Conservation (phyloP, 2,329 filamentous ascomycete species). For the Macrophomina pseudophaseolina region DNA sequence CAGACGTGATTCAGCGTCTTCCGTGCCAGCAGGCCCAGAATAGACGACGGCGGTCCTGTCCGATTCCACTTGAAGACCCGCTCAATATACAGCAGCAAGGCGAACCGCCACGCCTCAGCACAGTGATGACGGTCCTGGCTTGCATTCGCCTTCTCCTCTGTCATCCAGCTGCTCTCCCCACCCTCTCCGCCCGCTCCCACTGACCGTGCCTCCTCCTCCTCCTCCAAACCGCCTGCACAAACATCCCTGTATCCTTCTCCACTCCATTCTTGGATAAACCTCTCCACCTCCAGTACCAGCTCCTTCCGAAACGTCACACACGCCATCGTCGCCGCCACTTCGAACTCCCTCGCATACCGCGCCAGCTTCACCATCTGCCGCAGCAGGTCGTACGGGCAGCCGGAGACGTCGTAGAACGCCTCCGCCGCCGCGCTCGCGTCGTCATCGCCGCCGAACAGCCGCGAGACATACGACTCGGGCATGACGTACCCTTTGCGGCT, state of each 20-base stretch:
- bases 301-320: neutral
- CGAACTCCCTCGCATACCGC: neutral
- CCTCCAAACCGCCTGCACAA: neutral
- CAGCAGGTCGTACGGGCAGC: neutral
- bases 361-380: neutral
- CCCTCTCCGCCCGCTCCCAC: neutral
- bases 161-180: neutral
- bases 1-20: neutral
- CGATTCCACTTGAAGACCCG: constrained; percentile 3
- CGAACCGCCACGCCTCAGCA: constrained; percentile 6
- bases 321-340: neutral
- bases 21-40: neutral
- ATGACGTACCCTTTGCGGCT: constrained; percentile 2
- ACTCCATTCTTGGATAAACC: neutral
- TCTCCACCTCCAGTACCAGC: neutral
- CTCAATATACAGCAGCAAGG: neutral
- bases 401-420: constrained; percentile 7
- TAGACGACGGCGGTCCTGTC: neutral
- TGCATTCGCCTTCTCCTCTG: neutral
- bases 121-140: neutral
- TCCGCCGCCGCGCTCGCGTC: neutral
- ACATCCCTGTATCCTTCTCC: neutral
- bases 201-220: neutral
- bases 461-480: neutral
- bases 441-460: neutral